Conservation (phyloP, 2,329 filamentous ascomycete species). For the Ophiosphaerella narmari region DNA sequence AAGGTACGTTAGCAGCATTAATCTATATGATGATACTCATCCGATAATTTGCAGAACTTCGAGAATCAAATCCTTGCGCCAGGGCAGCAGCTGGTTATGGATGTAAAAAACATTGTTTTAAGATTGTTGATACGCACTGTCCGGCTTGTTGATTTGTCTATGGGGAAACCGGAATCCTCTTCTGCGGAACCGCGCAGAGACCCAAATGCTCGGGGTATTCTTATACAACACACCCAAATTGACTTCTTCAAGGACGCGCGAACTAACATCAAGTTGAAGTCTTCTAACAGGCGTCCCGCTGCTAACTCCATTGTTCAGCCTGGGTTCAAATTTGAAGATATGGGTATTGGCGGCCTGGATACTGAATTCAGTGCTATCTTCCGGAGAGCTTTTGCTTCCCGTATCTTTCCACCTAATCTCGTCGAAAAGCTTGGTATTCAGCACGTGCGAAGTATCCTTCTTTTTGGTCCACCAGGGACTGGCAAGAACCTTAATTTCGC, state of each 20-base stretch:
- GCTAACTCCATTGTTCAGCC: slow-evolving; percentile 91
- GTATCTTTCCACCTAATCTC: slow-evolving; percentile 88
- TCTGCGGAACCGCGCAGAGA: slow-evolving; percentile 63
- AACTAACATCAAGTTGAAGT: slow-evolving; percentile 82
- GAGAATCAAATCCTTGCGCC: slow-evolving; percentile 88
- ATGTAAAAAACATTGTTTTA: slow-evolving; percentile 79
- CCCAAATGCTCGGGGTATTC: slow-evolving; percentile 72
- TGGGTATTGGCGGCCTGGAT: slow-evolving; percentile 96
- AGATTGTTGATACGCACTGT: slow-evolving; percentile 79
- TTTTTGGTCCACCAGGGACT: slow-evolving; percentile 93
- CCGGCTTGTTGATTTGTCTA: slow-evolving; percentile 75
- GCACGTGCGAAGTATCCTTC: slow-evolving; percentile 93
- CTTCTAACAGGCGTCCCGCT: slow-evolving; percentile 77
- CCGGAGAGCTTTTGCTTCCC: slow-evolving; percentile 92
- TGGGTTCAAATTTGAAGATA: slow-evolving; percentile 97
- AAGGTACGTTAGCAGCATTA: slow-evolving; percentile 13
- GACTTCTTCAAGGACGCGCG: slow-evolving; percentile 84
- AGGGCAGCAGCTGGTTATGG: slow-evolving; percentile 82
- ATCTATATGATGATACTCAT: too few relatives aligned
- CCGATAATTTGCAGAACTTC: slow-evolving; percentile 53
- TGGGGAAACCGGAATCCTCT: slow-evolving; percentile 62
- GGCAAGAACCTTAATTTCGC: slow-evolving; percentile 97
- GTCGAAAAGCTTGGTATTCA: slow-evolving; percentile 93
- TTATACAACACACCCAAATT: slow-evolving; percentile 77
- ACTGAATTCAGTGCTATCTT: slow-evolving; percentile 95